Base-by-base conservation (phyloP, 2,329 filamentous ascomycete species). In the Anthostomella pinea region DNA sequence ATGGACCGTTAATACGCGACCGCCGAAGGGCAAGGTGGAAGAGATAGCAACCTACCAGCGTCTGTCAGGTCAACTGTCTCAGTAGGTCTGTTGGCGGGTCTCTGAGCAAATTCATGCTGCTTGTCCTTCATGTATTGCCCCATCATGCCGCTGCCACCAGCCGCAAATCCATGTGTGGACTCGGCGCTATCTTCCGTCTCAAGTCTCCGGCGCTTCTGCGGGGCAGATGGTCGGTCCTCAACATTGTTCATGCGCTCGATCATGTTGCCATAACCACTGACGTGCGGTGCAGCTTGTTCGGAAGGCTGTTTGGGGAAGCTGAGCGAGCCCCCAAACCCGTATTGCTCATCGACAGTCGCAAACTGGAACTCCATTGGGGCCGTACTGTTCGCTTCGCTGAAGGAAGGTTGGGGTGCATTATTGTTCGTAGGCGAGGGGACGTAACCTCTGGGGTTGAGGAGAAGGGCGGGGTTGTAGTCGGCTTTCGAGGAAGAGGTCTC, bases 181-280 rank as follows among this genome's bases (percentile, higher is more conserved):
- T 64, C 52, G 13, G 67, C 58, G 30, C 68, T 58, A 21, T 72
- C 66, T 30, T 70, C 65, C 14, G 63, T 57, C 10, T 72, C 66
- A 7, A 75, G 61, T 56, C 80, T 89, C 35, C 79, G 65, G 33
- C 81, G 80, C 64, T 91, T 91, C 18, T 72, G 66, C 14, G 85
- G 78, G 3, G 69, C 55, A 59, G 70, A 45, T 55, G 68, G 51
- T 17, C 89, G 83, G 33, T 83, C 74, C 48, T 86, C 75, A 10
- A 94, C 77, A 48, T 83, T 81, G 58, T 90, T 87, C 57, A 89
- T 71, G 20, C 79, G 76, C 60, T 94, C 87, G 29, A 95, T 78
- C 66, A 89, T 78, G 37, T 66, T 65, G 8, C 73, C 70, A 48
- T 79, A 72, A 17, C 77, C 75, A 33, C 56, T 60, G 16, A 13